Percentiles rank a stretch among this genome's conserved stretches.
phyloP scores from a whole-genome alignment of 768 basidiomycete species.

The Butyriboletus loyo region DNA sequence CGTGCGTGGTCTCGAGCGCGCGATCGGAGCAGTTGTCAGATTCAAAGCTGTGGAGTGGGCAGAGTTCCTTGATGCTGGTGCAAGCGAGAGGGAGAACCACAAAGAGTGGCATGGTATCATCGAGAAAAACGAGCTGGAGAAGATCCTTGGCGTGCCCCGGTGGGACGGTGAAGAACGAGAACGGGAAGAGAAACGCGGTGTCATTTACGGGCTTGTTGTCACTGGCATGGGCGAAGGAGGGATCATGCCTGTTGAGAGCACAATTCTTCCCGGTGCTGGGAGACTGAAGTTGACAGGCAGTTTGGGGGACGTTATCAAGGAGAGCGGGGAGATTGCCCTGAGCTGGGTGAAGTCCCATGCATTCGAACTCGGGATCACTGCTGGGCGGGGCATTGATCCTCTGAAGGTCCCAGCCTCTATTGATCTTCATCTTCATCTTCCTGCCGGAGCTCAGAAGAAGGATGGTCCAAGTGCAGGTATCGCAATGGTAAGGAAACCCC shows the following conservation, averaged over 20 bases:
- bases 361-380: constrained; percentile 75
- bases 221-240: constrained; percentile 86
- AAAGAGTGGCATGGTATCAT: constrained; percentile 59
- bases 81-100: constrained; percentile 18
- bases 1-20: constrained; percentile 85
- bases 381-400: constrained; percentile 65
- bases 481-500: constrained; percentile 60
- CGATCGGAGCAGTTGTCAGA: constrained; percentile 84
- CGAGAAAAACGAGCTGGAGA: constrained; percentile 70
- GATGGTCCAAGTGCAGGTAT: constrained; percentile 91
- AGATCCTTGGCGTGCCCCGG: constrained; percentile 75
- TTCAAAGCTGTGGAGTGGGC: constrained; percentile 93
- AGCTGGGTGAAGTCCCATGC: constrained; percentile 91
- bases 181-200: constrained; percentile 66
- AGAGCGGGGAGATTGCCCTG: constrained; percentile 85
- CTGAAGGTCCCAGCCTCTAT: constrained; percentile 68
- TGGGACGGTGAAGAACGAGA: constrained; percentile 82
- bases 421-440: constrained; percentile 87
- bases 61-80: constrained; percentile 43
- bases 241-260: constrained; percentile 81
- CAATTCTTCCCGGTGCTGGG: constrained; percentile 72
- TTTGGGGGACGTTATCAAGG: constrained; percentile 88
- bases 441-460: constrained; percentile 89
- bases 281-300: constrained; percentile 76
- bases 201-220: constrained; percentile 87